Base-by-base conservation (phyloP, 495 filamentous ascomycete species). In the Penicillium lividum region DNA sequence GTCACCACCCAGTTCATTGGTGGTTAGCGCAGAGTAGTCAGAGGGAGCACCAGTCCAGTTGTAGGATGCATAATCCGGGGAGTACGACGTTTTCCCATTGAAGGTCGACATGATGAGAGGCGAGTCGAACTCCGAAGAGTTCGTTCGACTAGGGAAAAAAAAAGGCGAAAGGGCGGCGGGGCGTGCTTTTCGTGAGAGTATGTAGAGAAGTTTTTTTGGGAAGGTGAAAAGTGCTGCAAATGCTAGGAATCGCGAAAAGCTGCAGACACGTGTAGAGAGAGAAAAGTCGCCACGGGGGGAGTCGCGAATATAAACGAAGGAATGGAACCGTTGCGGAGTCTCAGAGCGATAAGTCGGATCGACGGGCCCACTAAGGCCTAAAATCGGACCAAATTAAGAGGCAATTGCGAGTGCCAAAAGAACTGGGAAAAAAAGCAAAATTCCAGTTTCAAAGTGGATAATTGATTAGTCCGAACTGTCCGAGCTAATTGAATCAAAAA, bases 1-100 rank as follows among this genome's bases (percentile, higher is more conserved):
- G 79, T 97, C 78, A 64, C 92, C 92, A 56, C 92, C 92, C 53
- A 81, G 73, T n/a, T 72, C 47, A 61, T 89, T 84, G 40, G 92
- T 92, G 66, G 89, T 84, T 8, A 72, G 62, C 70, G 13, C 4
- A 5, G 89, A 89, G 79, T 91, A 96, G 53, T 73, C 66, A 36
- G 86, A 71, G 11, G 92, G 92, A 31, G 91, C 76, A 51, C 92
- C 92, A 52, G 88, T 77, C 88, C 90, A 92, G 68, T 90, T 83
- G 79, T 95, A 93, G 51, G 89, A 92, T 10, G 77, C 77, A 61
- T 79, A 80, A 46, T 79, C 67, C 28, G 77, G 77, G 44, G 65
- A 57, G 62, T 73, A 80, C 15, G 66, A 60, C 47, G 65, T 60
- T 54, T 67, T 66, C 56, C 67, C 68, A 55, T 63, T 67, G 57